A percentile compares a stretch with the other conserved stretches of the same genome.
These are phyloP conservation scores for Boechera retrofracta DNA, from an alignment of 345 rosid genomes.

Conservation along the genomic window DNA sequence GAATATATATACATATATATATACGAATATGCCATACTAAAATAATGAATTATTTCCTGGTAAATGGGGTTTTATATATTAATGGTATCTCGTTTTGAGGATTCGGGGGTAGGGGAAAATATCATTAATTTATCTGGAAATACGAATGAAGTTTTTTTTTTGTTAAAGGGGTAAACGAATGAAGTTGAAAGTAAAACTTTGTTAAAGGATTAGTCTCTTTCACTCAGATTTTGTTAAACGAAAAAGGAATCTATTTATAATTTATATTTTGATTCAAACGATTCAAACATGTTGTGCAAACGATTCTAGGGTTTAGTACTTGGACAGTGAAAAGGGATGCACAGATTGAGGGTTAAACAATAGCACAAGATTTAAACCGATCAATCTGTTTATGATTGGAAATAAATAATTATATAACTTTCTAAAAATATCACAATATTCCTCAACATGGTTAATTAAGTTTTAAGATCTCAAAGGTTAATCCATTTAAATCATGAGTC, in stretches of 20 bases:
- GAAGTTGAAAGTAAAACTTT: conserved; percentile 29
- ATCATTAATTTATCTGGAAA: background rate
- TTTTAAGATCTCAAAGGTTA: background rate
- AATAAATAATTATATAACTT: background rate
- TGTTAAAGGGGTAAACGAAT: background rate
- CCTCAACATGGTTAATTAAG: background rate
- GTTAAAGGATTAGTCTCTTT: conserved; percentile 34
- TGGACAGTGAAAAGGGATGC: conserved; percentile 21
- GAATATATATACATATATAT: no score
- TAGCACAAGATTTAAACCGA: background rate
- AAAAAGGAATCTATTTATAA: conserved; percentile 11
- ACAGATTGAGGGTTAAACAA: conserved; percentile 2
- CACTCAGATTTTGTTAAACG: conserved; percentile 35
- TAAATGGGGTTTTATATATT: background rate
- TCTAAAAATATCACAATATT: background rate
- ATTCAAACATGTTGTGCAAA: background rate
- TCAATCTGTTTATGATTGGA: background rate
- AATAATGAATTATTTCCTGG: background rate
- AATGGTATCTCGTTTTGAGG: conserved; percentile 36
- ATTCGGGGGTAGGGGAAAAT: conserved; percentile 23
- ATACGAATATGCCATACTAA: conserved; percentile 24
- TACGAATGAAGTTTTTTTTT: background rate
- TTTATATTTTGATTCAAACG: conserved; percentile 22
- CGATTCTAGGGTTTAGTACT: conserved; percentile 16
- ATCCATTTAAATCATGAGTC: background rate